Base-by-base conservation (phyloP, 371 early-diverging fungal genomes). In the Saksenaea oblongispora region DNA sequence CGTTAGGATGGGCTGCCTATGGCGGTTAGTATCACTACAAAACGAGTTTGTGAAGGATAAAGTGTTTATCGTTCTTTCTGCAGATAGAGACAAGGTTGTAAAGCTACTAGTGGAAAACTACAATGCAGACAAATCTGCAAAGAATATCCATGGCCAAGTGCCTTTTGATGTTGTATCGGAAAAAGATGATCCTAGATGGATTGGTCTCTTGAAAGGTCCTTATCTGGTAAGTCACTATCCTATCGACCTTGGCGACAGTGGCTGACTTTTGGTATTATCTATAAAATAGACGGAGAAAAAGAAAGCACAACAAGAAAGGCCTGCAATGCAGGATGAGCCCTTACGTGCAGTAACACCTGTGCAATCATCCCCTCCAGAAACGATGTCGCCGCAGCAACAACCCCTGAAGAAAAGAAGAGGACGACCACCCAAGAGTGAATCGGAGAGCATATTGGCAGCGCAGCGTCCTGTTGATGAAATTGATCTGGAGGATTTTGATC, bases 1-100 rank as follows among this genome's bases (percentile, higher is more conserved):
- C 98, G 4, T 76, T 97, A 11, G 91, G 91, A 0, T 97, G 98
- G 98, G 95, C 98, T 2, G 94, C 95, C 0, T 95, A 87, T 72
- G 93, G 88, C 37, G 91, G 88, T 68, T 54, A 56, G 27, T 22
- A 27, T 34, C 42, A 22, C 2, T 35, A 22, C 28, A 2, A 39
- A 24, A 34, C 0, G 44, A 1, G 2, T 39, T 17, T 10, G 22
- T 10, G n/a, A 11, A 39, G 39, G 15, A 14, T 3, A 11, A 39
- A 39, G 11, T 39, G 39, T 3, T 39, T 24, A 0, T 58, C 28
- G 3, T 55, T 42, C 24, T 22, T 58, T 28, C 22, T 53, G n/a
- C 34, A 74, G 75, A 79, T 44, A 70, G 67, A 15, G 74, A 78
- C 51, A 73, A 85, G 37, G 70, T 79, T 3, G 85, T 76, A 9